Evolutionary conservation across 2,329 filamentous ascomycete species (phyloP), one percentile per base, ranked within the genome.

Genomic region (Clarireedia monteithiana): DNA sequence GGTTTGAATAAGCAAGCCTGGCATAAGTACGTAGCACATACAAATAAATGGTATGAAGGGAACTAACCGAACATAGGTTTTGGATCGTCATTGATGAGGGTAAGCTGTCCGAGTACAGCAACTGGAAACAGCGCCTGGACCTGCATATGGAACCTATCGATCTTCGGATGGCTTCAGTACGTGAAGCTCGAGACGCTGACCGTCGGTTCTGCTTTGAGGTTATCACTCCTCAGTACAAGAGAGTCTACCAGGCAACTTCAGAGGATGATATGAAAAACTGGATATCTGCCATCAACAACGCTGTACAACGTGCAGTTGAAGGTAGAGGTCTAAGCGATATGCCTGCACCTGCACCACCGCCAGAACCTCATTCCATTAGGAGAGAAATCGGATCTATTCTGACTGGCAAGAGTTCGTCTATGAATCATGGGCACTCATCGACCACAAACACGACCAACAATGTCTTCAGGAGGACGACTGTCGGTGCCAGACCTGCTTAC

Each of bases 21-120:
- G 94, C 94, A 99, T 72, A 99, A 99, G 89, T 95, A 77, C 74
- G 87, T 80, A 45, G 24, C 46, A 14, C 6, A 20, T 47, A 27
- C 26, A 4, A 10, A 14, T 7, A 6, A 4, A 14, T 12, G n/a
- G n/a, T 12, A 27, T 46, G 6, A 30, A 9, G 23, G 23, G 36
- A 42, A 48, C 64, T 75, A 63, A 75, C 56, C 15, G 46, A 20
- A 17, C 26, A 12, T 64, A 95, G 91, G 68, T 99, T 97, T 73
- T 99, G 94, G 94, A 95, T 99, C 61, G 94, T 99, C 2, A 78
- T 99, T 46, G 95, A 97, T 69, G 91, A 96, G 71, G 94, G 94
- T 24, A 96, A 94, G 69, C 79, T 99, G 15, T 96, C 92, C 1
- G 94, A 99, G 69, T 99, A 99, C 72, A 96, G 91, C 69, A 97